A percentile compares a stretch with the other conserved stretches of the same genome.
Evolutionary conservation across 805 yeast genomes (phyloP).

Genomic region (Candida nemodendra): DNA sequence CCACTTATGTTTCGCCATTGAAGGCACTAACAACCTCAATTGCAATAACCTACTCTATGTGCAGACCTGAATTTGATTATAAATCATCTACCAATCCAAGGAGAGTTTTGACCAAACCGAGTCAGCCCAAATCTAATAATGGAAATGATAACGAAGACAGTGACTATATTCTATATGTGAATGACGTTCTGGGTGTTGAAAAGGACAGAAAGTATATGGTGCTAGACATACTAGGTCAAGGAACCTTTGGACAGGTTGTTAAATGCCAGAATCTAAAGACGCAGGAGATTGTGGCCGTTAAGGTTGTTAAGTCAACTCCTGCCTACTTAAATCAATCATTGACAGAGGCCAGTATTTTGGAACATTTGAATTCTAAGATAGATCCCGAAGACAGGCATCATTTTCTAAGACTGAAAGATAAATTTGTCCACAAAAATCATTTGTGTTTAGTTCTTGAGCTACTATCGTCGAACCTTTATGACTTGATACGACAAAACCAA

Average conservation of each 20-base stretch:
- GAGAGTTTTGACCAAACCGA: conserved; percentile 89
- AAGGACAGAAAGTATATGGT: conserved; percentile 87
- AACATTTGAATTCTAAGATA: conserved; percentile 68
- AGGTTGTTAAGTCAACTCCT: conserved; percentile 88
- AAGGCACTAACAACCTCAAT: conserved; percentile 75
- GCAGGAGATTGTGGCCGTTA: conserved; percentile 89
- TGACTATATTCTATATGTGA: conserved; percentile 90
- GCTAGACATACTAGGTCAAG: conserved; percentile 88
- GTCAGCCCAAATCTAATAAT: conserved; percentile 74
- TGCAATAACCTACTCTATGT: conserved; percentile 76
- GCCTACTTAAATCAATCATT: conserved; percentile 89
- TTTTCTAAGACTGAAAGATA: conserved; percentile 77
- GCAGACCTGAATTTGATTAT: conserved; percentile 83
- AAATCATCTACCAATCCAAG: conserved; percentile 84
- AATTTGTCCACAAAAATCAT: conserved; percentile 89
- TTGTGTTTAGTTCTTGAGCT: conserved; percentile 90
- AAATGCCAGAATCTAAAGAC: conserved; percentile 78
- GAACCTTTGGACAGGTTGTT: conserved; percentile 97
- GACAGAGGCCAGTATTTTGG: conserved; percentile 85
- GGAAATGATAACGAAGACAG: conserved; percentile 86
- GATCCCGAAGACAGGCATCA: conserved; percentile 73
- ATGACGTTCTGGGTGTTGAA: conserved; percentile 85
- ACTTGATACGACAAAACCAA: conserved; percentile 86
- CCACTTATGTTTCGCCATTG: conserved; percentile 72
- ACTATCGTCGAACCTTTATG: conserved; percentile 83